Conservation (phyloP, 1,284 basidiomycete genomes). For the Ceratobasidium sp. region DNA sequence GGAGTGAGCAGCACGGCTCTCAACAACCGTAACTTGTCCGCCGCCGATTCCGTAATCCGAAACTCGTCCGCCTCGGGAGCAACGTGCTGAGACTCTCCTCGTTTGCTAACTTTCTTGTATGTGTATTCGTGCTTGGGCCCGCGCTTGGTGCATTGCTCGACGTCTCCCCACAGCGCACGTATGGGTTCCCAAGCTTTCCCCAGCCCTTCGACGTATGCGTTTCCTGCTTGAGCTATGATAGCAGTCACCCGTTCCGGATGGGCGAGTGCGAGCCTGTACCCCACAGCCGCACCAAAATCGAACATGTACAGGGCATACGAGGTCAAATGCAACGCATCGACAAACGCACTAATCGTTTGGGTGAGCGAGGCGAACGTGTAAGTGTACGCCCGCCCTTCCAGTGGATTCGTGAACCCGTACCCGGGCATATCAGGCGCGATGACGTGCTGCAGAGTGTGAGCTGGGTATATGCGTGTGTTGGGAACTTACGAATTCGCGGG, state of each 20-base stretch:
- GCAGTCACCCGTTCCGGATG: constrained; percentile 54
- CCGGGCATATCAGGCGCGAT: constrained; percentile 60
- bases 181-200: constrained; percentile 52
- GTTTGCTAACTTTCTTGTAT: constrained; percentile 20
- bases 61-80: neutral
- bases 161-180: constrained; percentile 49
- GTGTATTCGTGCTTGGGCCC: constrained; percentile 14
- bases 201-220: constrained; percentile 57
- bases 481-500: constrained; percentile 44
- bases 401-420: constrained; percentile 54
- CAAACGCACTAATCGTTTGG: constrained; percentile 52
- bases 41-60: constrained; percentile 11
- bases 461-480: no score
- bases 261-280: constrained; percentile 55
- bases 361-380: constrained; percentile 56
- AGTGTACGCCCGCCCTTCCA: constrained; percentile 47
- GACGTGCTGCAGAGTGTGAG: constrained; percentile 49
- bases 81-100: neutral
- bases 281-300: constrained; percentile 57
- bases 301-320: constrained; percentile 58
- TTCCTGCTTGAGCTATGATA: constrained; percentile 59
- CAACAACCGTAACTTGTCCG: constrained; percentile 10
- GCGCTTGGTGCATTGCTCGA: constrained; percentile 35
- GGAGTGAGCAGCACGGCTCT: constrained; percentile 16
- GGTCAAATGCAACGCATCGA: constrained; percentile 52